Base-by-base conservation (phyloP, 2,329 filamentous ascomycete species). In the Cytospora leucostoma region DNA sequence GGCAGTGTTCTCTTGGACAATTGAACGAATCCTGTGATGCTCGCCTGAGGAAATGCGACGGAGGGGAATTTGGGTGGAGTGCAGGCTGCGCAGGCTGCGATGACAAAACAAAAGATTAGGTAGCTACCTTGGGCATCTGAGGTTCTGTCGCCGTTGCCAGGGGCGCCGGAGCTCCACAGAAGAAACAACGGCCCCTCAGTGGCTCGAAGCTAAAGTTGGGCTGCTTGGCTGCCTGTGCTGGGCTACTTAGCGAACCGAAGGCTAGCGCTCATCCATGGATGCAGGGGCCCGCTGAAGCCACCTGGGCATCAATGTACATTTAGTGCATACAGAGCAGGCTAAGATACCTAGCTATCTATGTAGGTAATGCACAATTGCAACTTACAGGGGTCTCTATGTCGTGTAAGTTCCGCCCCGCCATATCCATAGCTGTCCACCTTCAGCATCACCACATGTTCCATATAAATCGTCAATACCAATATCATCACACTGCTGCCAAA, bases 101-200 rank as follows among this genome's bases (percentile, higher is more conserved):
- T 38, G 35, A 60, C 50, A 54, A 60, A 50, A 60, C 52, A 37
- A 60, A 60, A 47, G 34, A 38, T 33, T 19, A 60, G 58, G 50
- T 54, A 60, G 58, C 58, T 54, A 11, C n/a, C 33, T 17, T 37
- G 19, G 52, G 57, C 49, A 10, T 53, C 19, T 52, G 19, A 52
- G 7, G 35, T 50, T 33, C 47, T 59, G 21, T 52, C 34, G 19
- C 57, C 58, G 58, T 60, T 60, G 58, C 58, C 58, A 60, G 58
- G 58, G 58, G 58, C 58, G 58, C 58, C 50, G 7, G 27, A 34
- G 50, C 50, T 34, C 50, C 50, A 52, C 50, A 12, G 44, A 12
- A 12, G 44, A 47, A 47, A 3, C 7, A 21, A 21, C 27, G n/a
- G 44, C 44, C 44, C 44, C 44, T 47, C 44, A 47, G 44, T 47